Conservation (phyloP, 441 rosid genomes). For the Pelargonium cotyledonis region DNA sequence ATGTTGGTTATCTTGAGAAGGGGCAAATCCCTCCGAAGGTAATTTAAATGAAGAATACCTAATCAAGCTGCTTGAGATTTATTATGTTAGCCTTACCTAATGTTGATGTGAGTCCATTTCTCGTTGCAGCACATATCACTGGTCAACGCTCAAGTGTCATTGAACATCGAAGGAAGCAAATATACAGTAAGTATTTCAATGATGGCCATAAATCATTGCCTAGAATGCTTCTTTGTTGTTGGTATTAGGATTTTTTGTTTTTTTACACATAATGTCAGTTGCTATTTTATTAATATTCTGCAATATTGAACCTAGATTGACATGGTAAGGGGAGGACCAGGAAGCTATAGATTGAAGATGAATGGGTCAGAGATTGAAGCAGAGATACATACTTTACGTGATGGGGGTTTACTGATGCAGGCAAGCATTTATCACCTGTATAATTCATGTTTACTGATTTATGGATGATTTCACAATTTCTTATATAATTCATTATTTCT, state of each 20-base stretch:
- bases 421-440: conserved; percentile 39
- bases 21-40: conserved; percentile 99
- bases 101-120: conserved; percentile 21
- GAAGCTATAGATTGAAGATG: conserved; percentile 90
- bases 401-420: conserved; percentile 99
- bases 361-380: conserved; percentile 89
- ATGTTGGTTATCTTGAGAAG: conserved; percentile 96
- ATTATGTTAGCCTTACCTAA: conserved; percentile 13
- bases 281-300: conserved; percentile 9
- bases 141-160: conserved; percentile 91
- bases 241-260: not conserved
- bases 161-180: conserved; percentile 99
- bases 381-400: conserved; percentile 97
- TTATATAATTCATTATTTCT: not conserved
- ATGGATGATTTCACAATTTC: conserved; percentile 12
- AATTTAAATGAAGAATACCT: conserved; percentile 12
- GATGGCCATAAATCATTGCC: conserved; percentile 16
- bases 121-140: conserved; percentile 87
- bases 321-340: conserved; percentile 94
- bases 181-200: conserved; percentile 54
- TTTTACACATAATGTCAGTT: not conserved
- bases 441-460: conserved; percentile 14
- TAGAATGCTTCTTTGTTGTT: conserved; percentile 6
- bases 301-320: conserved; percentile 53
- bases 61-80: not conserved